Conservation (phyloP, 2,329 filamentous ascomycete genomes). For the Talaromyces verruculosus region DNA sequence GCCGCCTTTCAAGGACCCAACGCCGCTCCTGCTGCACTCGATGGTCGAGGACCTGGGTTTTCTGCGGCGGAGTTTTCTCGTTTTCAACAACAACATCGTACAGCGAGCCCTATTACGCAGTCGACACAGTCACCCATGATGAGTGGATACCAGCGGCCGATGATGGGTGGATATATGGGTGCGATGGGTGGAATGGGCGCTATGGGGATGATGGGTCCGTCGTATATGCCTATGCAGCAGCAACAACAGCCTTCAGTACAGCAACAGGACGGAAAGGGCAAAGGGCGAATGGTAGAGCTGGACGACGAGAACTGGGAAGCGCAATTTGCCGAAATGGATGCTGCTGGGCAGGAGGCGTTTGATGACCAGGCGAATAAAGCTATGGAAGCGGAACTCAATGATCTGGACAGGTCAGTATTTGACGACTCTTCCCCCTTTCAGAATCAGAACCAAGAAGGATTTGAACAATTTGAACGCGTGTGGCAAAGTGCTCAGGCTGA, state of each 20-base stretch:
- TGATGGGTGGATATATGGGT: conserved; percentile 47
- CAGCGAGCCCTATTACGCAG: conserved; percentile 55
- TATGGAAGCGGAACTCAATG: conserved; percentile 82
- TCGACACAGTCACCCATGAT: conserved; percentile 61
- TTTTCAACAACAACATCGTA: conserved; percentile 73
- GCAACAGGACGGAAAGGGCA: conserved; percentile 67
- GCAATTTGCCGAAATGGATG: conserved; percentile 86
- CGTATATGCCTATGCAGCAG: conserved; percentile 45
- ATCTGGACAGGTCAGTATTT: conserved; percentile 78
- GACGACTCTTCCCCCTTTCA: conserved; percentile 16
- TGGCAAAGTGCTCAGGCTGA: conserved; percentile 51
- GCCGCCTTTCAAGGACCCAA: conserved; percentile 59
- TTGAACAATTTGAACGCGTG: conserved; percentile 85
- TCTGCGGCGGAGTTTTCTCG: conserved; percentile 81
- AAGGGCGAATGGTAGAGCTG: conserved; percentile 79
- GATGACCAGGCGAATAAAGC: conserved; percentile 68
- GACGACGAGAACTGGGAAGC: conserved; percentile 95
- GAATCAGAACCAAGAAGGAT: conserved; percentile 51
- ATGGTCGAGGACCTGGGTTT: conserved; percentile 60
- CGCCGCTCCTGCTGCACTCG: conserved; percentile 30
- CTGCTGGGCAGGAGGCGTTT: conserved; percentile 52
- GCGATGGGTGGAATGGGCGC: conserved; percentile 47
- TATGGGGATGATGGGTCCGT: conserved; percentile 48
- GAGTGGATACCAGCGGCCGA: conserved; percentile 50
- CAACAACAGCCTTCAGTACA: conserved; percentile 50